Evolutionary conservation across 257 asterid genomes (phyloP).

Genomic region (Haberlea rhodopensis): DNA sequence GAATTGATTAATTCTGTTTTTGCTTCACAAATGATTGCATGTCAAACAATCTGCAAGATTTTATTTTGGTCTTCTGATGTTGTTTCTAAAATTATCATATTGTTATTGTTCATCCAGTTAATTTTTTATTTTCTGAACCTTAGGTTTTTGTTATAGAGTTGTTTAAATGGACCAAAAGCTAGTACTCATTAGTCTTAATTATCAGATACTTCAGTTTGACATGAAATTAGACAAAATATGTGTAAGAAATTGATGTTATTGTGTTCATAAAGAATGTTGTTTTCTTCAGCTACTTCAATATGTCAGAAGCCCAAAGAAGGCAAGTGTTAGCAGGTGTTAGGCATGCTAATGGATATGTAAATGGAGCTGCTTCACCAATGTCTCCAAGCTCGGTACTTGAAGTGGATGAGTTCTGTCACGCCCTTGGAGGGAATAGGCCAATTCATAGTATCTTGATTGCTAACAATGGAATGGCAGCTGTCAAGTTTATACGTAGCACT

Average conservation of each 20-base stretch:
- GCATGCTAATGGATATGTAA: constrained; percentile 46
- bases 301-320: constrained; percentile 97
- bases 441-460: constrained; percentile 93
- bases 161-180: not conserved
- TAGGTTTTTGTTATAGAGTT: not conserved
- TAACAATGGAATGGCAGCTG: constrained; percentile 99
- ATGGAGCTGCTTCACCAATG: constrained; percentile 62
- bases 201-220: constrained; percentile 14
- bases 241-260: not conserved
- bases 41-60: constrained; percentile 6
- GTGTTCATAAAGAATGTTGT: constrained; percentile 10
- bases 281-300: constrained; percentile 50
- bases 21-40: constrained; percentile 18
- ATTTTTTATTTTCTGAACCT: constrained; percentile 16
- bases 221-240: constrained; percentile 4
- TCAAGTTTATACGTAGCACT: constrained; percentile 89
- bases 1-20: constrained; percentile 16
- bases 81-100: not conserved
- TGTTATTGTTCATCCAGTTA: constrained; percentile 9
- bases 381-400: constrained; percentile 51
- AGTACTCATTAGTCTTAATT: constrained; percentile 1
- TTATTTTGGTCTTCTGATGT: not conserved
- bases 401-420: constrained; percentile 74
- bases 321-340: constrained; percentile 29
- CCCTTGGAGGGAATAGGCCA: constrained; percentile 81